Evolutionary conservation across 139 green algal genomes (phyloP).

Genomic region (Closterium sp.): DNA sequence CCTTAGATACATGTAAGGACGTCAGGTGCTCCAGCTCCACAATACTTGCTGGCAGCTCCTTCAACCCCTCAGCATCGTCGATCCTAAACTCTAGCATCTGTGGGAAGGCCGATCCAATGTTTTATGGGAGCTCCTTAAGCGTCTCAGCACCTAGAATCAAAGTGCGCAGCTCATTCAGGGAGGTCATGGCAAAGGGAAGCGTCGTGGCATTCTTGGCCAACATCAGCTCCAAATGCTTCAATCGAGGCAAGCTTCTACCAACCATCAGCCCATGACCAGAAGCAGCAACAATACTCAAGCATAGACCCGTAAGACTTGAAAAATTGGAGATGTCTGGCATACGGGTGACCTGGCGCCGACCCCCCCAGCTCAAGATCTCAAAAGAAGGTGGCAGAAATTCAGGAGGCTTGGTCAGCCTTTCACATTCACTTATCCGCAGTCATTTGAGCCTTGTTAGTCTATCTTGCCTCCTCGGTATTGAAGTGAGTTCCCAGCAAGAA

Average conservation of each 20-base stretch:
- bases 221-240: neutral
- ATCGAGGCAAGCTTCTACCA: neutral
- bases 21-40: too few species aligned
- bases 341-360: too few species aligned
- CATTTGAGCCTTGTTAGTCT: neutral
- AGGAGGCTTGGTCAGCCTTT: neutral
- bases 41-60: too few species aligned
- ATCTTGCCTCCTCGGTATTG: neutral
- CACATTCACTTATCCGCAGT: neutral
- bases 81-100: neutral
- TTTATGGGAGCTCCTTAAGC: neutral
- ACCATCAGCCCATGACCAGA: neutral
- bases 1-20: neutral
- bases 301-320: neutral
- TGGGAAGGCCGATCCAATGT: neutral
- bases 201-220: neutral
- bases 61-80: neutral
- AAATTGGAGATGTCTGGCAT: neutral
- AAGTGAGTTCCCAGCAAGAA: neutral
- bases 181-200: neutral
- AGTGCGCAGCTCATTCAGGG: neutral
- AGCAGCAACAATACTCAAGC: neutral
- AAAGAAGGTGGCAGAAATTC: neutral
- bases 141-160: neutral
- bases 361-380: neutral